Evolutionary conservation across 31 red algal species (phyloP).

Genomic region (Odonthalia washingtoniensis): DNA sequence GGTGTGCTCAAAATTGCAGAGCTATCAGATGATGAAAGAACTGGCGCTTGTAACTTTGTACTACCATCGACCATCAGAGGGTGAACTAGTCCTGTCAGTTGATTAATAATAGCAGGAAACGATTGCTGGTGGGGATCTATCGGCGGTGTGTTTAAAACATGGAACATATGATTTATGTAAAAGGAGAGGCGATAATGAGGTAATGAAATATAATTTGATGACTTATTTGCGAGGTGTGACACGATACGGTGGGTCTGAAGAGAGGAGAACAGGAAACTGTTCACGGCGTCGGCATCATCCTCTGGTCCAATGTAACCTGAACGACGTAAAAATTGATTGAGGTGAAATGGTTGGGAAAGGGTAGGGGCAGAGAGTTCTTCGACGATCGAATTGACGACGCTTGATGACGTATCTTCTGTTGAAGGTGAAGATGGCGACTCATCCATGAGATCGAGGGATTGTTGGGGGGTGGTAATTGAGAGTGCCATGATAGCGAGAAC

Average conservation of each 20-base stretch:
- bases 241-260: slow-evolving; percentile 42
- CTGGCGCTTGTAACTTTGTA: not conserved
- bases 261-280: slow-evolving; percentile 37
- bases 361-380: too few relatives aligned
- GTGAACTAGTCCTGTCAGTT: not conserved
- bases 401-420: too few relatives aligned
- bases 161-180: not conserved
- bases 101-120: not conserved
- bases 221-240: not conserved
- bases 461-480: too few relatives aligned
- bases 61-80: not conserved
- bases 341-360: too few relatives aligned
- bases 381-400: too few relatives aligned
- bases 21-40: not conserved
- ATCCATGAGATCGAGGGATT: too few relatives aligned
- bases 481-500: too few relatives aligned
- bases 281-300: too few relatives aligned
- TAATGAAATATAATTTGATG: not conserved
- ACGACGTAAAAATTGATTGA: too few relatives aligned
- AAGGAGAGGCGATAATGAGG: not conserved
- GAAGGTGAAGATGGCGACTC: too few relatives aligned
- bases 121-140: not conserved
- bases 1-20: not conserved
- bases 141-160: not conserved
- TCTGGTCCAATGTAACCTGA: too few relatives aligned